These are phyloP conservation scores for Carex pumila DNA, from an alignment of 176 grass and related monocot species.

Conservation along the genomic window DNA sequence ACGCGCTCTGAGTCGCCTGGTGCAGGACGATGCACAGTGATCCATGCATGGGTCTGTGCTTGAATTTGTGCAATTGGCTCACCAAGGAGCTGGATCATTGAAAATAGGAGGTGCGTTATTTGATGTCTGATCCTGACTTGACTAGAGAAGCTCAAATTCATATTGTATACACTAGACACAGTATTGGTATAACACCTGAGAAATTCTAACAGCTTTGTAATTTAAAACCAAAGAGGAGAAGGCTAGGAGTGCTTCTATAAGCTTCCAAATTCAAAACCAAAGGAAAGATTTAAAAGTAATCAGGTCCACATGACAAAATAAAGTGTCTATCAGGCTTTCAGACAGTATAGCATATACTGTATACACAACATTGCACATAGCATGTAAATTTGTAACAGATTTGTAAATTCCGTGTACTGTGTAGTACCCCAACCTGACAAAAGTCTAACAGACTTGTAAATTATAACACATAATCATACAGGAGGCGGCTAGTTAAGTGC, in stretches of 20 bases:
- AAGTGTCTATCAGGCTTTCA: not conserved
- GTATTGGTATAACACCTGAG: not conserved
- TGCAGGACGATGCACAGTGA: conserved; percentile 52
- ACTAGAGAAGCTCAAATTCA: not conserved
- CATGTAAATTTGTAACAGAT: not conserved
- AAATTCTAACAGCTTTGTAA: not conserved
- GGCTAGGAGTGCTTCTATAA: not conserved
- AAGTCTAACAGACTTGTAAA: not conserved
- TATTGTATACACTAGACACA: not conserved
- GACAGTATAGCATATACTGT: not conserved
- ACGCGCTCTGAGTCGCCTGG: conserved; percentile 55
- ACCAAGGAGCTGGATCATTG: conserved; percentile 2
- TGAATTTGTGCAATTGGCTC: conserved; percentile 43
- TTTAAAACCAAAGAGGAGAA: not conserved
- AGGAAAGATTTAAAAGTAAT: not conserved
- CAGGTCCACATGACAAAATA: not conserved
- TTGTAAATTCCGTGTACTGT: not conserved
- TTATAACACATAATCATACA: not conserved
- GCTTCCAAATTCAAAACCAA: not conserved
- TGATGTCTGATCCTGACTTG: not conserved
- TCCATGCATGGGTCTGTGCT: conserved; percentile 65
- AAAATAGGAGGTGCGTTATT: not conserved
- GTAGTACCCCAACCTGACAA: not conserved
- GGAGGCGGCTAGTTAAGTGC: not conserved
- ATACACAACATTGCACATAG: not conserved